Evolutionary conservation across 805 yeast genomes (phyloP), one percentile per base, ranked within the genome.

Genomic region (Candida ulmi): DNA sequence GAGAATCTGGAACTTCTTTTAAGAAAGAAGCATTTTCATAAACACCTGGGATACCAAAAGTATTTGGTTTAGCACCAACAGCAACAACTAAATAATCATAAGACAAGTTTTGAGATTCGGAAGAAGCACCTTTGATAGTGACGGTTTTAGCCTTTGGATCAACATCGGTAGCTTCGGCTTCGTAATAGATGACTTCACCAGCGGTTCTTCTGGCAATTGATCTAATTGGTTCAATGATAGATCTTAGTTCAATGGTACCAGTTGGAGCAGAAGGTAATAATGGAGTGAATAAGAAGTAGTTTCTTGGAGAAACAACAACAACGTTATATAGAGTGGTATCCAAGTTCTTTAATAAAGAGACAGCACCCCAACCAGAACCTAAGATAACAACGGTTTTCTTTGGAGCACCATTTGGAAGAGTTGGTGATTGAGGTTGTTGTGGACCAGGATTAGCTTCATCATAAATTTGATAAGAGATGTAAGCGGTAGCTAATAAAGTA

Each of bases 361-460:
- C 82, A 11, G 95, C 77, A 44, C 96, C 97, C 98, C 98, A 90
- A 39, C 97, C 98, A 17, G 95, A 80, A 45, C 95, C 95, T 58
- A 77, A 76, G 63, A 74, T 80, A 38, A 91, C 93, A 43, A 69
- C 38, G 17, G 68, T 67, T 54, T 67, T 67, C 46, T 65, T 62
- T 36, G 63, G 65, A 30, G 63, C 54, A 32, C 72, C 72, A 47
- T 69, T 69, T 35, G 71, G 66, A 46, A 75, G 69, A 15, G 67
- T 61, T 11, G 76, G 69, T n/a, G 76, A 65, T 56, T 82, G 88
- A 38, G 80, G 79, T 36, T 63, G 50, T 57, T 83, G 88, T 15
- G 69, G 64, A 26, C 69, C 65, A 6, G 90, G 90, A 48, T 72
- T 68, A 7, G 75, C 63, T 62, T 83, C 91, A 32, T 66, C 65